phyloP scores from a whole-genome alignment of 2,329 filamentous ascomycete genomes.

The Neofusicoccum ribis region DNA sequence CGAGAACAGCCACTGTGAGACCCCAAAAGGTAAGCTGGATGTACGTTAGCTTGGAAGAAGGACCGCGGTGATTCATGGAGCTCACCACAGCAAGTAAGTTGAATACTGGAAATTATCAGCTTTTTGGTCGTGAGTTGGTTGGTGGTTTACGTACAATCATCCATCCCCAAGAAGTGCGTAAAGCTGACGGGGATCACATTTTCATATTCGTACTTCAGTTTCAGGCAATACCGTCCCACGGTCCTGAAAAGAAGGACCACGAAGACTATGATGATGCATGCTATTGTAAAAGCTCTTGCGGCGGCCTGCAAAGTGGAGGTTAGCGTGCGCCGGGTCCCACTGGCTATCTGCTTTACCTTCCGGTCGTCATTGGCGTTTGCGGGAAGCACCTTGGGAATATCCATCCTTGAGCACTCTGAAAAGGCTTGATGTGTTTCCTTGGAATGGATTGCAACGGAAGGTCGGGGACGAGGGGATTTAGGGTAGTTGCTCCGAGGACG shows the following conservation, averaged over 20 bases:
- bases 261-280: conserved; percentile 21
- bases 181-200: neutral
- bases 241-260: conserved; percentile 23
- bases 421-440: no score
- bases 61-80: neutral
- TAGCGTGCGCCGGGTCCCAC: neutral
- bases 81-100: conserved; percentile 24
- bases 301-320: neutral
- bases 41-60: neutral
- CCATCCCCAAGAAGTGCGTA: conserved; percentile 22
- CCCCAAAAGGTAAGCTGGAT: conserved; percentile 23
- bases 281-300: conserved; percentile 6
- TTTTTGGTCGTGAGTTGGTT: neutral
- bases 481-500: no score
- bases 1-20: conserved; percentile 22
- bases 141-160: conserved; percentile 23
- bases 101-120: conserved; percentile 21
- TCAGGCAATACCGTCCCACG: conserved; percentile 23
- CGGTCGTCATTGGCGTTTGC: conserved; percentile 22
- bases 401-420: conserved; percentile 17
- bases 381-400: conserved; percentile 22
- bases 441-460: no score
- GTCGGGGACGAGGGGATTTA: no score
- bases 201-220: conserved; percentile 18
- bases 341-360: neutral